Evolutionary conservation across 2,329 filamentous ascomycete genomes (phyloP).

Genomic region (Curvularia verruculosa): DNA sequence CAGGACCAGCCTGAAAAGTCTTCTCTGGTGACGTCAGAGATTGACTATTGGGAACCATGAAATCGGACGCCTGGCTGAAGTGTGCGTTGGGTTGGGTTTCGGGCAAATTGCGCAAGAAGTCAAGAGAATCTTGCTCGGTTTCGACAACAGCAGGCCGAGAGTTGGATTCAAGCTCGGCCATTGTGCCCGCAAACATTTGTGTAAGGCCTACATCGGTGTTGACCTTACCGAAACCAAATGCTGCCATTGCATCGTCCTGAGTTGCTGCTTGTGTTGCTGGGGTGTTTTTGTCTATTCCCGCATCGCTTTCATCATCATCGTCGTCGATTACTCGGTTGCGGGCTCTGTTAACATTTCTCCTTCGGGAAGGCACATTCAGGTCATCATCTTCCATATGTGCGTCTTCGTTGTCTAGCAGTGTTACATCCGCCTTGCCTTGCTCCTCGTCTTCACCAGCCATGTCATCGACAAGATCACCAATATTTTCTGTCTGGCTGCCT

Average conservation of each 20-base stretch:
- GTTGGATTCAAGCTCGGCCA: constrained; percentile 66
- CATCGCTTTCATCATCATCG: constrained; percentile 58
- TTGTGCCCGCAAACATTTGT: constrained; percentile 88
- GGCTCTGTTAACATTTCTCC: constrained; percentile 56
- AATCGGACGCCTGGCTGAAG: constrained; percentile 66
- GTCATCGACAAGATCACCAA: constrained; percentile 47
- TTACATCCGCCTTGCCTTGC: constrained; percentile 27
- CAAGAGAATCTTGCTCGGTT: constrained; percentile 57
- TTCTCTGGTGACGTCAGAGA: constrained; percentile 40
- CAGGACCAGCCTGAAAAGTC: constrained; percentile 23
- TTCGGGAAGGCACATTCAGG: constrained; percentile 56
- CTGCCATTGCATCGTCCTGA: constrained; percentile 44
- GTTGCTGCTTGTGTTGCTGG: constrained; percentile 33
- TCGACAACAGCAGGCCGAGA: constrained; percentile 42
- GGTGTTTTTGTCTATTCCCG: constrained; percentile 19
- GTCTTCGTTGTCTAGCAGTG: constrained; percentile 38
- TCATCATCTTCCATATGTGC: constrained; percentile 53
- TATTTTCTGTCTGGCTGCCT: constrained; percentile 37
- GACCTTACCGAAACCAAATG: constrained; percentile 50
- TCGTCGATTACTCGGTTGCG: constrained; percentile 68
- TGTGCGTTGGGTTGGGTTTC: constrained; percentile 61
- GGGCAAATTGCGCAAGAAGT: constrained; percentile 59
- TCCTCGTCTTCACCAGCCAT: constrained; percentile 48
- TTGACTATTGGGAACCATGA: constrained; percentile 64
- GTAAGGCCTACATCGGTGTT: constrained; percentile 70